These are phyloP conservation scores for Pseudognaphalium luteoalbum DNA, from an alignment of 129 eudicot genomes.

Conservation along the genomic window DNA sequence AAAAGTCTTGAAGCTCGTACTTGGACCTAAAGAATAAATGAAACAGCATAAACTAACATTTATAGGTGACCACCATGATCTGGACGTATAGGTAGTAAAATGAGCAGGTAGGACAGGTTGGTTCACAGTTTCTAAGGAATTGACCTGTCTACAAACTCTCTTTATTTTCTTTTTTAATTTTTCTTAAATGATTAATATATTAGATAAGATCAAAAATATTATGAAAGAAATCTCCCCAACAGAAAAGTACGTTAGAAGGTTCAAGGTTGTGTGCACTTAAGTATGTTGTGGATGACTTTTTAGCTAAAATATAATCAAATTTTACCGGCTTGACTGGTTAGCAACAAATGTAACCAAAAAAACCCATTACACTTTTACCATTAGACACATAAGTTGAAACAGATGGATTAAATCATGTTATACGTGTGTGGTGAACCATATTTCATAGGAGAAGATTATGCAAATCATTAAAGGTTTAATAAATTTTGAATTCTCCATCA, in stretches of 20 bases:
- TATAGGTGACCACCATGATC: not conserved
- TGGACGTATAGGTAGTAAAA: not conserved
- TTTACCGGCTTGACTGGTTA: not conserved
- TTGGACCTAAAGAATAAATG: conserved; percentile 52
- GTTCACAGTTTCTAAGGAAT: not conserved
- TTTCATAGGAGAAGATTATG: not conserved
- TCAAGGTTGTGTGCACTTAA: not conserved
- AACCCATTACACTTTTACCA: not conserved
- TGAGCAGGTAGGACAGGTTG: not conserved
- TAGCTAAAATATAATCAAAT: not conserved
- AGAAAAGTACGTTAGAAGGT: not conserved
- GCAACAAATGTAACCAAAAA: not conserved
- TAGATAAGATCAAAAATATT: not conserved
- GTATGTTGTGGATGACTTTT: not conserved
- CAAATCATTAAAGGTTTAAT: too few species aligned
- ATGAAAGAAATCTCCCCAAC: not conserved
- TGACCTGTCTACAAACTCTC: not conserved
- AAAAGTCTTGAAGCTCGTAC: conserved; percentile 84
- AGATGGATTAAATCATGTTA: not conserved
- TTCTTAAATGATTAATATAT: not conserved
- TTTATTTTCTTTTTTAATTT: too few species aligned
- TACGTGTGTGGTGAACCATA: not conserved
- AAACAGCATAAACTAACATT: not conserved
- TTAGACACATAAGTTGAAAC: not conserved
- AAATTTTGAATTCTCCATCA: too few species aligned